A percentile compares a stretch with the other conserved stretches of the same genome.
Evolutionary conservation across 768 basidiomycete species (phyloP).

Genomic region (Jaapia argillacea): DNA sequence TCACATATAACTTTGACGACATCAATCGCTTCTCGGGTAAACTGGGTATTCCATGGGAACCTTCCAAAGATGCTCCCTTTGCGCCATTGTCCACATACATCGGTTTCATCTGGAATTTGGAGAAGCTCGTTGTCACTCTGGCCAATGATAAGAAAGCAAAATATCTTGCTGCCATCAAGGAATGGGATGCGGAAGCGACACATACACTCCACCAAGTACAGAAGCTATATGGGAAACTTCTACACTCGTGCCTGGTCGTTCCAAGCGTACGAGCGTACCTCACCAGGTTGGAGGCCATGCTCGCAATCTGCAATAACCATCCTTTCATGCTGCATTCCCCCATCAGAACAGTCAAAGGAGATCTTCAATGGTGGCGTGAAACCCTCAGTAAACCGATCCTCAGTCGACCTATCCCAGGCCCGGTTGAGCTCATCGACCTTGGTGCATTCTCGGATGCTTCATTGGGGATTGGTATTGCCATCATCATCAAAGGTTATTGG

Average conservation of each 20-base stretch:
- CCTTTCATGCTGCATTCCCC: constrained; percentile 21
- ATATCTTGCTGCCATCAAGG: constrained; percentile 18
- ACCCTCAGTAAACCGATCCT: constrained; percentile 9
- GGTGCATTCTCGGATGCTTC: constrained; percentile 11
- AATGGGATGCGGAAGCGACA: constrained; percentile 12
- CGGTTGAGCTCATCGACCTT: too few species aligned
- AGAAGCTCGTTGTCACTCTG: constrained; percentile 13
- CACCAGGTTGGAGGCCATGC: constrained; percentile 20
- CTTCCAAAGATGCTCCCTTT: constrained; percentile 18
- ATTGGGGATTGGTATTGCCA: constrained; percentile 9
- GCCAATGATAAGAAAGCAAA: constrained; percentile 17
- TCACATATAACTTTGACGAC: constrained; percentile 17
- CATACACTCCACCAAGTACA: constrained; percentile 25
- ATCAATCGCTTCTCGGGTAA: constrained; percentile 22
- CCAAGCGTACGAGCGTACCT: constrained; percentile 27
- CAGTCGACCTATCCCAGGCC: too few species aligned
- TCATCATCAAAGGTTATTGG: constrained; percentile 14
- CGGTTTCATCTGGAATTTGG: constrained; percentile 23
- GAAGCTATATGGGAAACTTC: constrained; percentile 30
- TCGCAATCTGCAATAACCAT: constrained; percentile 15
- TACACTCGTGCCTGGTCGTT: constrained; percentile 21
- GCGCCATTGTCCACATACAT: constrained; percentile 13
- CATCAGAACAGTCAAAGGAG: constrained; percentile 5
- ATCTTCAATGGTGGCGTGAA: constrained; percentile 27
- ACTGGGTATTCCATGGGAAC: constrained; percentile 25